Conservation (phyloP, 805 yeast species). For the Pichia thaimueangensis region DNA sequence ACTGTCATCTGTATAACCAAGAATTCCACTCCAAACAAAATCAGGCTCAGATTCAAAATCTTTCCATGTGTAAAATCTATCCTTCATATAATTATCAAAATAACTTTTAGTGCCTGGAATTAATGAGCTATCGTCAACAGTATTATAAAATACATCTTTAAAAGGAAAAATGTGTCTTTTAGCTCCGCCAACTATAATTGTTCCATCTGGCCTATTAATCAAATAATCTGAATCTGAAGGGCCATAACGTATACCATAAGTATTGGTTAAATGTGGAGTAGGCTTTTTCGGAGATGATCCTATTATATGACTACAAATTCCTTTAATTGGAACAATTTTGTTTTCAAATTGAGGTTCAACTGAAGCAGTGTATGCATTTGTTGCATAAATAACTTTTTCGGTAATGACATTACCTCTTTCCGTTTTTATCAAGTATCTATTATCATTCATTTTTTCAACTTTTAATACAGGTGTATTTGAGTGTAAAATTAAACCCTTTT, state of each 20-base stretch:
- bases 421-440: constrained; percentile 30
- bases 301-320: constrained; percentile 27
- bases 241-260: constrained; percentile 27
- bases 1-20: constrained; percentile 38
- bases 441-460: constrained; percentile 22
- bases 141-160: constrained; percentile 24
- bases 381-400: constrained; percentile 33
- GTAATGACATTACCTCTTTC: constrained; percentile 24
- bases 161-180: constrained; percentile 21
- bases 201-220: constrained; percentile 34
- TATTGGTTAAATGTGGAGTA: constrained; percentile 32
- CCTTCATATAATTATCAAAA: constrained; percentile 27
- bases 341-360: constrained; percentile 23
- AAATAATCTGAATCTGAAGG: constrained; percentile 29
- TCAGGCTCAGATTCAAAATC: constrained; percentile 21
- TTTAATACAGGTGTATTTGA: constrained; percentile 35
- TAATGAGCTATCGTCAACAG: constrained; percentile 32
- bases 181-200: constrained; percentile 32
- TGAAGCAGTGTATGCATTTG: constrained; percentile 31
- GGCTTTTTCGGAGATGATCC: constrained; percentile 15
- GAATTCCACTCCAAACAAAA: constrained; percentile 40
- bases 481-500: constrained; percentile 34
- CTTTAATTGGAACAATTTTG: constrained; percentile 33
- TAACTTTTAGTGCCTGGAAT: constrained; percentile 21
- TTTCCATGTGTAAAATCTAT: constrained; percentile 30